Base-by-base conservation (phyloP, 352 stramenopile species). In the Elongisporangium anandrum region DNA sequence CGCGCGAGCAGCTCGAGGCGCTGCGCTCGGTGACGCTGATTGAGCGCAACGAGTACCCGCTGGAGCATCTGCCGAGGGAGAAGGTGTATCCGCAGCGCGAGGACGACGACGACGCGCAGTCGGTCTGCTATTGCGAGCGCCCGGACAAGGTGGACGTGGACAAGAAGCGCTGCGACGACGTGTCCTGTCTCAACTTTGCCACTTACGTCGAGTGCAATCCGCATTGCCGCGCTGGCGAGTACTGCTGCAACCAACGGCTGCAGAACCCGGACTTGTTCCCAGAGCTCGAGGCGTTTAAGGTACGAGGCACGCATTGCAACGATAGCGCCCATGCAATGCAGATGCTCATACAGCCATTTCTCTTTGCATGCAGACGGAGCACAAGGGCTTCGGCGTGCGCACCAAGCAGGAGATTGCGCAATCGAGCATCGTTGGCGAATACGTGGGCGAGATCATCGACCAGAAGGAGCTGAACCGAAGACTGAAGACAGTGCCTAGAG, bases 391-490 rank as follows among this genome's bases (percentile, higher is more conserved):
- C 69, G 90, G 90, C 23, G 85, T 97, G 21, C 77, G 84, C 6
- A 85, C 87, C 3, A 63, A 62, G 1, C 61, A 90, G 39, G 59
- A 71, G 9, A 92, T 97, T 47, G n/a, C 61, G 7, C 75, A 82
- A 24, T 72, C 79, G 0, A 76, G 60, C 12, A 80, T 97, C 52
- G 77, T 97, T 20, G 89, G 90, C 34, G 91, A 97, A 56, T 97
- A 97, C 68, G 85, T 97, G 20, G 91, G 91, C 22, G 91, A 97
- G 68, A 88, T 97, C 54, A 97, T 97, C 57, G 85, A 92, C 66
- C 77, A 96, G 56, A 88, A 93, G 48, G 88, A 97, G 54, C 63
- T 92, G 3, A 73, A 69, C 7, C 56, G 60, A 13, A 66, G 86
- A 0, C 76, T 94, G 29, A 80, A 85, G 56, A 72, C 71, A 26